A percentile compares a stretch with the other conserved stretches of the same genome.
Evolutionary conservation across 1,284 basidiomycete genomes (phyloP).

Genomic region (Ustilago vetiveriae): DNA sequence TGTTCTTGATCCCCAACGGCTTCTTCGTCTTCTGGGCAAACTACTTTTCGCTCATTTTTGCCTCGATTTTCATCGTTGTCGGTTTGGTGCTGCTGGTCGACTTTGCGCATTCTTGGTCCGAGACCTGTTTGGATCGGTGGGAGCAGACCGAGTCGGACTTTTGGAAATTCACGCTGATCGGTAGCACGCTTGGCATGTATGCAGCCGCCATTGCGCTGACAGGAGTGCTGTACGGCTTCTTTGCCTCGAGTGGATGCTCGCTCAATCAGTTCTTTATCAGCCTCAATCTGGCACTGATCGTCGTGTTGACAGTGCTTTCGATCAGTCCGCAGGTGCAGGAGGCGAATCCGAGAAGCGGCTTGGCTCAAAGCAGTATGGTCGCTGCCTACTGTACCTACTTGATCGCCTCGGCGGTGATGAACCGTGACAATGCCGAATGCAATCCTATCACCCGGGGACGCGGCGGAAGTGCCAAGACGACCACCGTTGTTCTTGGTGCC

Average conservation of each 20-base stretch:
- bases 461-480: slow-evolving; percentile 79
- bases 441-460: slow-evolving; percentile 81
- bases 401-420: slow-evolving; percentile 90
- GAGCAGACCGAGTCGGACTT: slow-evolving; percentile 83
- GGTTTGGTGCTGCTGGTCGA: slow-evolving; percentile 97
- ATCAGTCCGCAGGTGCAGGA: slow-evolving; percentile 89
- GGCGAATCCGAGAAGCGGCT: slow-evolving; percentile 89
- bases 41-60: slow-evolving; percentile 87
- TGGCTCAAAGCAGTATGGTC: slow-evolving; percentile 96
- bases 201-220: slow-evolving; percentile 83
- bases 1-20: slow-evolving; percentile 91
- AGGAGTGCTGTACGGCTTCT: slow-evolving; percentile 88
- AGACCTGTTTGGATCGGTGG: slow-evolving; percentile 95
- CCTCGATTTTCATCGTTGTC: slow-evolving; percentile 89
- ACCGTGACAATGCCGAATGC: slow-evolving; percentile 84
- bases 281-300: slow-evolving; percentile 83
- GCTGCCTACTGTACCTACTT: slow-evolving; percentile 97
- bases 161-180: slow-evolving; percentile 96
- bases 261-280: slow-evolving; percentile 96
- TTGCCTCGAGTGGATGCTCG: slow-evolving; percentile 84
- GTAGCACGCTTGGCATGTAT: slow-evolving; percentile 91
- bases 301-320: slow-evolving; percentile 83
- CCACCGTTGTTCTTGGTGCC: slow-evolving; percentile 88
- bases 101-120: slow-evolving; percentile 98
- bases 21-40: slow-evolving; percentile 98